Percentiles rank a stretch among this genome's conserved stretches.
These are phyloP conservation scores for Clarireedia monteithiana DNA, from an alignment of 2,329 filamentous ascomycete genomes.

Conservation along the genomic window DNA sequence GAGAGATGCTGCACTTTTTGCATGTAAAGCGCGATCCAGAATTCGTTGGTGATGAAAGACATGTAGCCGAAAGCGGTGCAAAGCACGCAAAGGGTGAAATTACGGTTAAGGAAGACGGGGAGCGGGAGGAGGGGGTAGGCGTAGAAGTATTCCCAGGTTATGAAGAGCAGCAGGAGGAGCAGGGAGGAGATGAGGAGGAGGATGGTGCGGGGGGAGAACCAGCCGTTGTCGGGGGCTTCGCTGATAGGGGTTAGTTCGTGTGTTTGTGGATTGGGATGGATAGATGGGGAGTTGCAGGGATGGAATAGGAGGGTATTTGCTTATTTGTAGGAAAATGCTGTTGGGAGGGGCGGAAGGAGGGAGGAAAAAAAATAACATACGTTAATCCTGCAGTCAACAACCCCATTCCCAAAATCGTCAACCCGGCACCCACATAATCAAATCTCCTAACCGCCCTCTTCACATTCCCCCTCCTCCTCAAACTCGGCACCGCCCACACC, in stretches of 20 bases:
- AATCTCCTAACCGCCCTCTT: conserved; percentile 12
- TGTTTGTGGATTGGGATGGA: neutral
- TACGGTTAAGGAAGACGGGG: conserved; percentile 50
- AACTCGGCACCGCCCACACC: conserved; percentile 54
- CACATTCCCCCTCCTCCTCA: conserved; percentile 32
- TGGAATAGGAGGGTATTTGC: neutral
- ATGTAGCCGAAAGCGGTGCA: conserved; percentile 50
- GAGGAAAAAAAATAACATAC: conserved; percentile 11
- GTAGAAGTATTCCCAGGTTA: conserved; percentile 53
- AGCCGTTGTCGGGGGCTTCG: conserved; percentile 43
- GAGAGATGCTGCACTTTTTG: conserved; percentile 46
- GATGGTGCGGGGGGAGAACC: conserved; percentile 55
- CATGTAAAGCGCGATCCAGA: conserved; percentile 60
- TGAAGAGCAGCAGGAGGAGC: conserved; percentile 46
- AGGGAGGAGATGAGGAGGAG: conserved; percentile 53
- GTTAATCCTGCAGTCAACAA: conserved; percentile 20
- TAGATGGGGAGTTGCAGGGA: neutral
- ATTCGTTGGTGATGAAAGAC: conserved; percentile 51
- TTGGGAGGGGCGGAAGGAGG: no score
- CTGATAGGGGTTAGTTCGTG: conserved; percentile 10
- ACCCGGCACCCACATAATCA: conserved; percentile 20
- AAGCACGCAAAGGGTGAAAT: conserved; percentile 50
- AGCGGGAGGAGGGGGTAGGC: conserved; percentile 44
- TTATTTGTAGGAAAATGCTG: no score
- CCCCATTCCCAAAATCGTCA: conserved; percentile 19